phyloP scores from a whole-genome alignment of 495 filamentous ascomycete species.

The Barbatosphaeria neglecta region DNA sequence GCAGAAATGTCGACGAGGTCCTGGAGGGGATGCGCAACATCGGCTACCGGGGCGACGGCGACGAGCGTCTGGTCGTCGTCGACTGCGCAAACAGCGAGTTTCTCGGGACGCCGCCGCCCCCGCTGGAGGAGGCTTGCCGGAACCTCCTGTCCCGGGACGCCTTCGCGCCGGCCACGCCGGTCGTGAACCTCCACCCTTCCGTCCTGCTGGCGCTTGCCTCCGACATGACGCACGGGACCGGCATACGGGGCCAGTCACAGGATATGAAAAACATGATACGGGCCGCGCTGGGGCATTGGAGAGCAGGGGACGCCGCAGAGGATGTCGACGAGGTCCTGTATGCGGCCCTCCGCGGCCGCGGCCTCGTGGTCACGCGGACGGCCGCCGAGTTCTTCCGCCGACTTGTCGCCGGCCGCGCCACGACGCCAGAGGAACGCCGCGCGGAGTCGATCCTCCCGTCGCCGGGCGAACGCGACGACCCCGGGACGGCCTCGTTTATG shows the following conservation, averaged over 20 bases:
- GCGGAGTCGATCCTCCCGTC: constrained; percentile 18
- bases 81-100: constrained; percentile 15
- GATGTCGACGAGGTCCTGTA: constrained; percentile 21
- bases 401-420: constrained; percentile 26
- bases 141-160: constrained; percentile 13
- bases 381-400: constrained; percentile 26
- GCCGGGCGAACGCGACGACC: not conserved
- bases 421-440: constrained; percentile 23
- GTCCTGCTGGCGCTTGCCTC: constrained; percentile 26
- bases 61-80: constrained; percentile 10
- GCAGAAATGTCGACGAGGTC: constrained; percentile 13
- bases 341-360: constrained; percentile 20
- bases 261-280: constrained; percentile 21
- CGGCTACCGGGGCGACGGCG: constrained; percentile 8
- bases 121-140: constrained; percentile 7
- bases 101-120: constrained; percentile 7
- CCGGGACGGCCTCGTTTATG: too few species aligned
- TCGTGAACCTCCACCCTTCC: constrained; percentile 28
- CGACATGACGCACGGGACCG: constrained; percentile 26
- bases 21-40: constrained; percentile 10
- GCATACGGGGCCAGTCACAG: constrained; percentile 14
- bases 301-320: constrained; percentile 16
- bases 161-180: constrained; percentile 15
- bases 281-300: constrained; percentile 18
- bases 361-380: constrained; percentile 22